Evolutionary conservation across 768 basidiomycete genomes (phyloP).

Genomic region (Flagelloscypha sp.): DNA sequence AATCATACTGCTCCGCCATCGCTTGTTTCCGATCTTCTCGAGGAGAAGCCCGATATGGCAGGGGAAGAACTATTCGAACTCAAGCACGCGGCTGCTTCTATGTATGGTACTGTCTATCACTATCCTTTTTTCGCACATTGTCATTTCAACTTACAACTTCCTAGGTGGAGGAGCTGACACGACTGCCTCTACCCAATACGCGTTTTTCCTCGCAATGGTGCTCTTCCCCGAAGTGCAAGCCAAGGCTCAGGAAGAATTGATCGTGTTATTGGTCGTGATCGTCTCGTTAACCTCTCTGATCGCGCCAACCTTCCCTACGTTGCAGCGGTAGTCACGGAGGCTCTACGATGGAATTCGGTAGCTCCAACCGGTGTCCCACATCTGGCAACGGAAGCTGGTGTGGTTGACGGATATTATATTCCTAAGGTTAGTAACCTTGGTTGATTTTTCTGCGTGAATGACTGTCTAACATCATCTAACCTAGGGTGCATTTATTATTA

Average conservation of each 20-base stretch:
- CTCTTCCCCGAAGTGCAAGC: conserved; percentile 37
- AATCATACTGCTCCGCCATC: conserved; percentile 33
- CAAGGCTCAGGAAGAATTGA: conserved; percentile 49
- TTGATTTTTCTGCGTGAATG: not conserved
- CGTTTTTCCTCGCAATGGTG: conserved; percentile 43
- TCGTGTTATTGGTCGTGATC: conserved; percentile 26
- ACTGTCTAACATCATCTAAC: no score
- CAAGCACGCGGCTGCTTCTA: conserved; percentile 35
- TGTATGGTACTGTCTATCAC: conserved; percentile 33
- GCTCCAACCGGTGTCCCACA: conserved; percentile 41
- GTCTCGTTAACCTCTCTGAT: conserved; percentile 34
- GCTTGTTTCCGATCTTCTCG: conserved; percentile 34
- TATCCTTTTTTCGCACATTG: not conserved
- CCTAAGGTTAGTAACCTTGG: conserved; percentile 27
- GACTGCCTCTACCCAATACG: conserved; percentile 35
- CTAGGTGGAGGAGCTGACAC: conserved; percentile 42
- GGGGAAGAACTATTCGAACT: conserved; percentile 28
- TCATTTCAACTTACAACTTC: not conserved
- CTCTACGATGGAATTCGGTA: conserved; percentile 40
- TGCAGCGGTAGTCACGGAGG: conserved; percentile 35
- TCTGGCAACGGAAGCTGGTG: conserved; percentile 34
- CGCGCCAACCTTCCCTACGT: conserved; percentile 40
- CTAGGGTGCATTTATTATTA: no score
- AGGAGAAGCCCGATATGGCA: conserved; percentile 24
- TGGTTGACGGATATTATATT: conserved; percentile 34